Evolutionary conservation across 139 green algal species (phyloP), one percentile per base, ranked within the genome.

Genomic region (Micractinium sp.): DNA sequence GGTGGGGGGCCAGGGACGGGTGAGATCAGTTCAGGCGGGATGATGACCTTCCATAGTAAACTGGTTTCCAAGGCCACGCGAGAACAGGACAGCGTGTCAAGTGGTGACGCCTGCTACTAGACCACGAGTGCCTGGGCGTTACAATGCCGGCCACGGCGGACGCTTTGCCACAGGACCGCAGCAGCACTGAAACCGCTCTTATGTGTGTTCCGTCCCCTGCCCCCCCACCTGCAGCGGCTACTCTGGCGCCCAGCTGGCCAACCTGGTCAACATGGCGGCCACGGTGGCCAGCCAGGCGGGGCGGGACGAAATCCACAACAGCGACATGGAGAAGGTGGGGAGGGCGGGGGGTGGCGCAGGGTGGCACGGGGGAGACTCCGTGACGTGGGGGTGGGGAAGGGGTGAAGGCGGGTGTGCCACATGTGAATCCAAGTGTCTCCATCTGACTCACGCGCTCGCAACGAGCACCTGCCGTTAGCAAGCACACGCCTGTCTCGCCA

Each of bases 241-340:
- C 90, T 94, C 84, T 35, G 95, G 95, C 47, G 95, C 95, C 1
- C 79, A 89, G 71, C 86, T 97, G 61, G 94, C 94, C 74, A 96
- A 95, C 88, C 93, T 99, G 63, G 95, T 96, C 89, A 99, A 98
- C 89, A 90, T 91, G 20, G 96, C 95, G 27, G 96, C 94, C 61
- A 95, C 97, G 74, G 25, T 97, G 15, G 97, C 95, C 1, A 93
- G 87, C 29, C 83, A 94, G 25, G 92, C 91, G 25, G 93, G 93
- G 18, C 88, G 94, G 31, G 86, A 90, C 3, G 87, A 93, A 71
- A 93, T 99, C 76, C 35, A 27, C 0, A 87, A 92, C 33, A 87
- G 81, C 20, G 95, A 98, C 94, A 56, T 98, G 16, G 33, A 84
- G 35, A 78, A 90, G 89, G 92, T 94, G 86, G 67, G 67, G 27